Evolutionary conservation across 148 eudicot genomes (phyloP).

Genomic region (Salicornia ramosissima): DNA sequence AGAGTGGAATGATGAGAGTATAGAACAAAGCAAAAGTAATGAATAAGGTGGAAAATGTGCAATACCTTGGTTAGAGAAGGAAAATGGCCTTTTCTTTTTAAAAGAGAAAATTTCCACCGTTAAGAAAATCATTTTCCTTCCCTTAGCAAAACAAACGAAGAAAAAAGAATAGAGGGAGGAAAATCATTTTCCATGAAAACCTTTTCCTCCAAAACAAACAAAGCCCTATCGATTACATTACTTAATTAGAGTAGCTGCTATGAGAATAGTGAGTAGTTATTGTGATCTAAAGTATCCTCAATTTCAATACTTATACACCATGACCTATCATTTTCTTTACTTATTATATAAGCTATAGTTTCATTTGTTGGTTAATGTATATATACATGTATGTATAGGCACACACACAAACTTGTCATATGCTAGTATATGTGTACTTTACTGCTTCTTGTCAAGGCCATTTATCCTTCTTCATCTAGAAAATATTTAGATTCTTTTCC

Average conservation of each 20-base stretch:
- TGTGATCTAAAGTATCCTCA: not conserved
- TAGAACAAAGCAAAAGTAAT: too few relatives aligned
- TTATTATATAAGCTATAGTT: not conserved
- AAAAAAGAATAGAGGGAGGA: too few relatives aligned
- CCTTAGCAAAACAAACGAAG: too few relatives aligned
- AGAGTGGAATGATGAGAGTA: too few relatives aligned
- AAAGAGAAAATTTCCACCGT: too few relatives aligned
- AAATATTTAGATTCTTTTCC: constrained; percentile 3
- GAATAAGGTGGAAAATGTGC: too few relatives aligned
- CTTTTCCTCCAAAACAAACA: too few relatives aligned
- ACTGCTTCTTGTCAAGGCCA: not conserved
- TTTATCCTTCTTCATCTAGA: not conserved
- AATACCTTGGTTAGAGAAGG: too few relatives aligned
- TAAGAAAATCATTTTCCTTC: too few relatives aligned
- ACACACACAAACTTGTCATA: not conserved
- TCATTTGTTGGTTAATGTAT: not conserved
- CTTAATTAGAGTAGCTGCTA: not conserved
- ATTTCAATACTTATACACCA: not conserved
- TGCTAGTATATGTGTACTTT: not conserved
- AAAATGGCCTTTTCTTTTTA: too few relatives aligned
- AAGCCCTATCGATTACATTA: not conserved
- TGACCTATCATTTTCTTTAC: not conserved
- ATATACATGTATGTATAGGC: not conserved
- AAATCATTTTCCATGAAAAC: too few relatives aligned
- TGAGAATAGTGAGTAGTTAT: not conserved